Base-by-base conservation (phyloP, 306 rosid genomes). In the Begonia peltatifolia region DNA sequence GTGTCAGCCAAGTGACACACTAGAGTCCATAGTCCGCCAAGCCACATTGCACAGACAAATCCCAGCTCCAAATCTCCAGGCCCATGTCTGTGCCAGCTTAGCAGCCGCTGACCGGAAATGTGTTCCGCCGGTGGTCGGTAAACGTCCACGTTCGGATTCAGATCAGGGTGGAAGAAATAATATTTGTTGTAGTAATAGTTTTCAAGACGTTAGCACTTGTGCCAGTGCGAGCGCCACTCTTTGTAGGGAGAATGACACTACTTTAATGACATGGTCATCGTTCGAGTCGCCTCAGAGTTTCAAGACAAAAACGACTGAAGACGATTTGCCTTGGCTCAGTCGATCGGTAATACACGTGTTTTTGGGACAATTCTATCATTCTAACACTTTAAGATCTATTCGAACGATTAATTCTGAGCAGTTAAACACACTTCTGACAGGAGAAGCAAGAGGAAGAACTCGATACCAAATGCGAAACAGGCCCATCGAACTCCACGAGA, bases 11-110 rank as follows among this genome's bases (percentile, higher is more conserved):
- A 56, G 60, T 41, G 81, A 71, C 9, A 84, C 89, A 9, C 57
- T 84, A 11, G 89, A 84, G 62, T 81, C 86, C 5, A 35, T 84
- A 6, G 89, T 84, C 47, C 66, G 68, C 42, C 94, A 78, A 55
- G 94, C 81, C 42, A 69, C 78, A 22, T 36, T 48, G 52, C 71
- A 72, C 20, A 36, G 42, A 47, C 69, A 55, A 60, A 65, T 53
- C 12, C 54, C 75, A 42, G 54, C 66, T 12, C 41, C 54, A 48
- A 55, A 13, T 13, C 46, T 23, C 12, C 51, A 57, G 23, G 52
- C 61, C 14, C 61, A 23, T 13, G 50, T 14, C 6, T 46, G 54
- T 71, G 20, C 57, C 36, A 22, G 46, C 50, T 50, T 22, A 25
- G 53, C 69, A 50, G 42, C 83, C 62, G 55, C 70, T 2, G 46